Evolutionary conservation across 768 basidiomycete species (phyloP), one percentile per base, ranked within the genome.

Genomic region (Termitomyces sp.): DNA sequence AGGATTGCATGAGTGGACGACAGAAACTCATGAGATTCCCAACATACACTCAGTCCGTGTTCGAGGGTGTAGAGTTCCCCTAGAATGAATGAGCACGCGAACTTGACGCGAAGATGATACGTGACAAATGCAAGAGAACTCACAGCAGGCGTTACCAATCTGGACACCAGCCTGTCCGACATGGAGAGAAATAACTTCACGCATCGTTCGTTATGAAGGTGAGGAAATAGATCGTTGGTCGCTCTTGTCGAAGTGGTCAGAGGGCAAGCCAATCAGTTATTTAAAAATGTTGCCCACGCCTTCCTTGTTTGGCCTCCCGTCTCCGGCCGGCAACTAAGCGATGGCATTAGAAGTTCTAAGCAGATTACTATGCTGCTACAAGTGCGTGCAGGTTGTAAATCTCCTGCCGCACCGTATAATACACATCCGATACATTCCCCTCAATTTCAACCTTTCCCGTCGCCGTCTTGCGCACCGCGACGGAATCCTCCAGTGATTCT

Each of bases 31-130:
- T 45, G 26, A 48, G 54, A 46, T 55, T 53, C 42, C 59, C 67
- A 28, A 81, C 88, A 77, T 73, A 97, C 96, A 73, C 90, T 95
- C 59, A 99, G 80, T 71, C 95, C 95, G 75, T 98, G 97, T 76
- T 99, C 97, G 67, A 97, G 87, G 69, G 94, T 97, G 80, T 99
- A 99, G 61, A 98, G 85, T 77, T 98, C 96, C 96, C 92, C 92
- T 94, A 72, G 30, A 68, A 72, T 66, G 69, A 69, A 72, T 79
- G 65, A 79, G 76, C 66, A 74, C 61, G 64, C 66, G 51, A 61
- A 61, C 64, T 62, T 57, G 66, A 76, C 72, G 76, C 73, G 76
- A 64, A 60, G 35, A 40, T 50, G 56, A 61, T 61, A 64, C 64
- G 57, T 63, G 61, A 66, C 58, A 63, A 63, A 63, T 47, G 52